A percentile compares a stretch with the other conserved stretches of the same genome.
phyloP scores from a whole-genome alignment of 1,284 basidiomycete genomes.

The Cystobasidium slooffiae region DNA sequence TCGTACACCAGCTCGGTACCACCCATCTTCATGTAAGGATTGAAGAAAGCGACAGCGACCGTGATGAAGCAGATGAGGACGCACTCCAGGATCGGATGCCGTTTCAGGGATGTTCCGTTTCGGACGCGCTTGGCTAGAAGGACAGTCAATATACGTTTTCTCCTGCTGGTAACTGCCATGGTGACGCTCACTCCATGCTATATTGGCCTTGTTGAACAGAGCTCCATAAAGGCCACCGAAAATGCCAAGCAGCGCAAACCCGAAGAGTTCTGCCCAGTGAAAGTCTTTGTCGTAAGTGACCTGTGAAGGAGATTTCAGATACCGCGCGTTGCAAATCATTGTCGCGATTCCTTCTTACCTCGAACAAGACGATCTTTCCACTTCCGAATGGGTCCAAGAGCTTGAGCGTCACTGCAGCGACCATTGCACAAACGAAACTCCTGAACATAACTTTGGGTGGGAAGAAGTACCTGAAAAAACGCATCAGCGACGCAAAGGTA shows the following conservation, averaged over 20 bases:
- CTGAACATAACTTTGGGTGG: conserved; percentile 72
- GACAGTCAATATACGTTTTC: neutral
- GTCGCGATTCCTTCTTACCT: neutral
- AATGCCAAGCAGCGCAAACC: conserved; percentile 82
- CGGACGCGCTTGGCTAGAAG: conserved; percentile 68
- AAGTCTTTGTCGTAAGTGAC: conserved; percentile 84
- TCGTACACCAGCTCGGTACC: conserved; percentile 84
- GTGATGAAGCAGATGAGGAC: conserved; percentile 72
- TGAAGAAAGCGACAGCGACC: conserved; percentile 78
- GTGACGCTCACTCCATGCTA: conserved; percentile 77
- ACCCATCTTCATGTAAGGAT: conserved; percentile 89
- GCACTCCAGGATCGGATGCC: conserved; percentile 83
- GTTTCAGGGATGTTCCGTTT: conserved; percentile 75
- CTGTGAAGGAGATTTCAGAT: conserved; percentile 74
- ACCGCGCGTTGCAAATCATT: conserved; percentile 58
- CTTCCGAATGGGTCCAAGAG: conserved; percentile 87
- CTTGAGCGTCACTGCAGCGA: conserved; percentile 80
- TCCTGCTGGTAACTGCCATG: neutral
- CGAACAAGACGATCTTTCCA: conserved; percentile 60
- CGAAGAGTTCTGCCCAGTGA: conserved; percentile 80
- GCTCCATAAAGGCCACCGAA: conserved; percentile 93
- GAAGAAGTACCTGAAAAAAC: conserved; percentile 80
- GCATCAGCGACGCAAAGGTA: neutral
- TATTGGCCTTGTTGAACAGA: conserved; percentile 89
- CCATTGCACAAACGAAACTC: conserved; percentile 91